A percentile compares a stretch with the other conserved stretches of the same genome.
These are phyloP conservation scores for Starmerella apis DNA, from an alignment of 805 yeast genomes.

Conservation along the genomic window DNA sequence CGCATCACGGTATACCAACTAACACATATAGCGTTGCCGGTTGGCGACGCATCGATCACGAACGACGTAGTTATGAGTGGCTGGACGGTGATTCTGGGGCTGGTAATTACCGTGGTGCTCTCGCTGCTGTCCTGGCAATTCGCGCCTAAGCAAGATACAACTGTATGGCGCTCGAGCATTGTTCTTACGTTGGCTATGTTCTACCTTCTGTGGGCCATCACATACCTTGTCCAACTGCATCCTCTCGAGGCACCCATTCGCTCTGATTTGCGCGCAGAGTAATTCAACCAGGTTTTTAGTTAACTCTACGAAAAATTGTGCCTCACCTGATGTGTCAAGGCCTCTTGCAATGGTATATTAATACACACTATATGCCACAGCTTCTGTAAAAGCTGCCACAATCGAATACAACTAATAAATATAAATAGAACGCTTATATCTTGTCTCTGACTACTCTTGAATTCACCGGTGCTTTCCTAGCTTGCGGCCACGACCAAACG, in stretches of 20 bases:
- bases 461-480: constrained; percentile 19
- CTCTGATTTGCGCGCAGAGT: constrained; percentile 81
- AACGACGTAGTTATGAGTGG: constrained; percentile 36
- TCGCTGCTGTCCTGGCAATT: constrained; percentile 68
- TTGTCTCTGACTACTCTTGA: too few relatives aligned
- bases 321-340: too few relatives aligned
- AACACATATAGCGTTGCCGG: not conserved
- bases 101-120: constrained; percentile 47
- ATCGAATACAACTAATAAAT: too few relatives aligned
- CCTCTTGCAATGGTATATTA: too few relatives aligned
- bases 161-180: constrained; percentile 60
- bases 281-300: constrained; percentile 7
- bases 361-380: too few relatives aligned
- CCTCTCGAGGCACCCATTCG: constrained; percentile 87
- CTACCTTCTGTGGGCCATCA: constrained; percentile 85
- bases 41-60: not conserved
- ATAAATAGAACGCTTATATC: too few relatives aligned
- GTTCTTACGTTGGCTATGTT: constrained; percentile 65
- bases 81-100: constrained; percentile 58
- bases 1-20: too few relatives aligned
- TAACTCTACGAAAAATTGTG: too few relatives aligned
- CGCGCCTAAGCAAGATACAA: constrained; percentile 69
- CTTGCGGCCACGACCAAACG: constrained; percentile 26
- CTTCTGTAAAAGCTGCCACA: too few relatives aligned
- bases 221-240: constrained; percentile 75